phyloP scores from a whole-genome alignment of 805 yeast species.

The Kodamaea fukazawae region DNA sequence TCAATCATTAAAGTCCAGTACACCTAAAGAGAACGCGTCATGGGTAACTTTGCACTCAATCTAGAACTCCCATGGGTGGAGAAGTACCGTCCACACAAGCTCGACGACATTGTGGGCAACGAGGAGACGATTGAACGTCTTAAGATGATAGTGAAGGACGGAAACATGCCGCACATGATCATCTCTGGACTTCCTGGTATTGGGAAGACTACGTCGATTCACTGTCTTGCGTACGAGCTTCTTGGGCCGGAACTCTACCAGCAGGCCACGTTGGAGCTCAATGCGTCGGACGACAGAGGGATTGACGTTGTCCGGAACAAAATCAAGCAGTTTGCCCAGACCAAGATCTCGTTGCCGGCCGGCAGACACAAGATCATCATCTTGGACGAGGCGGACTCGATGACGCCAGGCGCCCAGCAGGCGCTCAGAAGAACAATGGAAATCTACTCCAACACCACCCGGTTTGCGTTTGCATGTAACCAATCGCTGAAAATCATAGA shows the following conservation, averaged over 20 bases:
- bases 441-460: slow-evolving; percentile 87
- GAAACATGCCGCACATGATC: slow-evolving; percentile 96
- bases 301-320: slow-evolving; percentile 93
- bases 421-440: slow-evolving; percentile 95
- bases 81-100: slow-evolving; percentile 79
- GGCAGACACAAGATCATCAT: slow-evolving; percentile 93
- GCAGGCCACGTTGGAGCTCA: slow-evolving; percentile 87
- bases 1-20: no score
- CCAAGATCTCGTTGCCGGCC: slow-evolving; percentile 79
- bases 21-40: slow-evolving; percentile 6
- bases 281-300: slow-evolving; percentile 97
- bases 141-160: slow-evolving; percentile 81
- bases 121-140: slow-evolving; percentile 84
- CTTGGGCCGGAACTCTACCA: slow-evolving; percentile 63
- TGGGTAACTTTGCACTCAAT: slow-evolving; percentile 13
- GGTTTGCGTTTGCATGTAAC: slow-evolving; percentile 98
- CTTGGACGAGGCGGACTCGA: slow-evolving; percentile 92
- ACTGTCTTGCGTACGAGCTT: slow-evolving; percentile 82
- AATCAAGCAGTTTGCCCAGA: slow-evolving; percentile 94
- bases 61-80: slow-evolving; percentile 68
- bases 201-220: slow-evolving; percentile 93
- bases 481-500: slow-evolving; percentile 93
- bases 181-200: slow-evolving; percentile 97
- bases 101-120: slow-evolving; percentile 90
- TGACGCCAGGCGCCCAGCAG: slow-evolving; percentile 97